Conservation (phyloP, 2,329 filamentous ascomycete species). For the Coniochaeta hoffmannii region DNA sequence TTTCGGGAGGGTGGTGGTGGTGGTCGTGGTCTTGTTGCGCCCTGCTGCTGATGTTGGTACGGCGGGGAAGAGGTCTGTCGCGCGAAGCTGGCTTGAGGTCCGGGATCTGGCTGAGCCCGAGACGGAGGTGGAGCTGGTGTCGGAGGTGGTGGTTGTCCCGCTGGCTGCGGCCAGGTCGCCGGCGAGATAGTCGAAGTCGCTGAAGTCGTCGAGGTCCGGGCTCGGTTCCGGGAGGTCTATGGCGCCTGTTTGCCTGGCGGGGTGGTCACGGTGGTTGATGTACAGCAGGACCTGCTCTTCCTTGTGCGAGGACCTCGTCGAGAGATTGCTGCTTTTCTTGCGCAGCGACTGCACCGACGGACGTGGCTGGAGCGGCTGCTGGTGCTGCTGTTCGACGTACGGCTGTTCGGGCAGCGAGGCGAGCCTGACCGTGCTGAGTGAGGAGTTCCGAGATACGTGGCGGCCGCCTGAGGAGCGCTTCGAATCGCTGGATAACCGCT, state of each 20-base stretch:
- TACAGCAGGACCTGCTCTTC: neutral
- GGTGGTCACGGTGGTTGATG: constrained; percentile 11
- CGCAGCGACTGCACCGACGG: neutral
- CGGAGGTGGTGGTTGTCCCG: constrained; percentile 9
- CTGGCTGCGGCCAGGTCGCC: constrained; percentile 9
- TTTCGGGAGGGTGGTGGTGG: neutral
- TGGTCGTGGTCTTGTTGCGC: neutral
- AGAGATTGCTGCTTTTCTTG: neutral
- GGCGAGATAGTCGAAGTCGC: constrained; percentile 14
- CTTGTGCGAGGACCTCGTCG: neutral
- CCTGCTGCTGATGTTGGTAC: neutral
- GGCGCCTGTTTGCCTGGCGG: constrained; percentile 5
- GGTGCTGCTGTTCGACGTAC: neutral
- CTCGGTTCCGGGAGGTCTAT: constrained; percentile 15
- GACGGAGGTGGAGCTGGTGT: neutral
- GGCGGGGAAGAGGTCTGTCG: neutral
- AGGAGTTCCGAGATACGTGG: neutral
- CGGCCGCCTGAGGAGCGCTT: constrained; percentile 1
- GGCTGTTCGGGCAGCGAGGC: neutral
- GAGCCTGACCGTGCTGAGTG: neutral
- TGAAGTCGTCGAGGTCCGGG: constrained; percentile 18
- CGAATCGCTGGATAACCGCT: neutral
- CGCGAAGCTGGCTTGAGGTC: neutral
- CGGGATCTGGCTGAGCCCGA: neutral
- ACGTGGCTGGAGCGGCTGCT: neutral